Evolutionary conservation across 441 rosid genomes (phyloP), one percentile per base, ranked within the genome.

Genomic region (Arabidopsis hybrid): DNA sequence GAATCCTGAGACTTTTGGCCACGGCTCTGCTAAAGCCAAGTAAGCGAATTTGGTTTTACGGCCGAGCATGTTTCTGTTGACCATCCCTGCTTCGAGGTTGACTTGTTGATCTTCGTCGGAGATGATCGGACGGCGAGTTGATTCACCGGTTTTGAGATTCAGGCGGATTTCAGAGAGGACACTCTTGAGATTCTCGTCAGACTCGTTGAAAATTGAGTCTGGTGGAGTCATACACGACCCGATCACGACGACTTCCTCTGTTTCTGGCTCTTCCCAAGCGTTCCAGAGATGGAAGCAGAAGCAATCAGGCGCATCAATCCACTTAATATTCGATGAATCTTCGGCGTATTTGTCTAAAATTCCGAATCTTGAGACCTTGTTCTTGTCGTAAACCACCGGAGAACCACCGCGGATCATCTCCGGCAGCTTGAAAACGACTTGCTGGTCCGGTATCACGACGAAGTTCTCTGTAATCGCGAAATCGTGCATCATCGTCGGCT

Each of bases 161-260:
- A 91, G 81, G 7, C 96, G 82, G 36, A 91, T 88, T 78, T 88
- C 96, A 5, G 92, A 88, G 14, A 91, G 64, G 18, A 85, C 85
- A 61, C 96, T 91, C 73, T 79, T 59, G 63, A 91, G 76, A 65
- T 67, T 85, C 87, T 89, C 92, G 8, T 89, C 94, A 52, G 87
- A 79, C 74, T 91, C 93, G 43, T 91, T 91, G 78, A 91, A 89
- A 75, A 91, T 91, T 7, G 92, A 87, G 78, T 91, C 96, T 0
- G 96, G 87, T 1, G 96, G 96, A 51, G 92, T 87, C 94, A 91
- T 91, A 65, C 92, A 91, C 0, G 96, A 91, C 3, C 96, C 96
- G 61, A 91, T 88, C 73, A 89, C 94, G 0, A 91, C 92, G 8
- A 91, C 76, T 39, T 91, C 96, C 29, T 85, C 86, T 7, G 79